A percentile compares a stretch with the other conserved stretches of the same genome.
Evolutionary conservation across 140 eudicot species (phyloP).

Genomic region (Senecio squalidus): DNA sequence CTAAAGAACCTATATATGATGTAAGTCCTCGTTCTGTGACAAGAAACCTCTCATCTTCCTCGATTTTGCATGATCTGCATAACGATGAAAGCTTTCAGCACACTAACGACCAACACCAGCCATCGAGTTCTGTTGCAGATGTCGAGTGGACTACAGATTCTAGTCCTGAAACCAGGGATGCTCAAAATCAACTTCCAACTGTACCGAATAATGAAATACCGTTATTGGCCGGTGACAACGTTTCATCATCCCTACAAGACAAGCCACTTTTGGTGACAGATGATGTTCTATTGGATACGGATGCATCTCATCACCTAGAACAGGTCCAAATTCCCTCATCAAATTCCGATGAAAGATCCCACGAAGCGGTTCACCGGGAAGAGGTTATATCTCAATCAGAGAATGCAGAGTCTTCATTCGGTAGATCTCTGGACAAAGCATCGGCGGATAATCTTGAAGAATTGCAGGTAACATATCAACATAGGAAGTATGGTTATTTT

Average conservation of each 20-base stretch:
- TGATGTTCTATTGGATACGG: slow-evolving; percentile 19
- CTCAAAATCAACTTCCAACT: slow-evolving; percentile 17
- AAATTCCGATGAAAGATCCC: slow-evolving; percentile 19
- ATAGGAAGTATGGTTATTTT: not conserved
- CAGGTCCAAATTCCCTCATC: slow-evolving; percentile 16
- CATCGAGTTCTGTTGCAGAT: slow-evolving; percentile 19
- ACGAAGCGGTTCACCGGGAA: slow-evolving; percentile 11
- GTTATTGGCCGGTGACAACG: slow-evolving; percentile 10
- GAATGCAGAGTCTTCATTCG: slow-evolving; percentile 10
- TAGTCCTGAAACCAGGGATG: slow-evolving; percentile 15
- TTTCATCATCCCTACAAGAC: slow-evolving; percentile 4
- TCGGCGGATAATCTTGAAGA: slow-evolving; percentile 16
- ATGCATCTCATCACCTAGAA: slow-evolving; percentile 18
- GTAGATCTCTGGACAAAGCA: slow-evolving; percentile 15
- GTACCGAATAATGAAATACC: slow-evolving; percentile 19
- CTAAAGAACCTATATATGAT: slow-evolving; percentile 68
- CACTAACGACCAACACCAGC: slow-evolving; percentile 9
- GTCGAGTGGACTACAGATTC: slow-evolving; percentile 12
- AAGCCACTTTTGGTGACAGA: slow-evolving; percentile 19
- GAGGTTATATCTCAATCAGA: slow-evolving; percentile 9
- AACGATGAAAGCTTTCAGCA: slow-evolving; percentile 25
- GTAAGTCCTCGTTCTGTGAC: slow-evolving; percentile 47
- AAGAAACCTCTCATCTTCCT: slow-evolving; percentile 37
- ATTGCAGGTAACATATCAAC: slow-evolving; percentile 32
- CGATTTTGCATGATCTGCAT: slow-evolving; percentile 31